Base-by-base conservation (phyloP, 176 grass and related monocot species). In the Chrysopogon serrulatus region DNA sequence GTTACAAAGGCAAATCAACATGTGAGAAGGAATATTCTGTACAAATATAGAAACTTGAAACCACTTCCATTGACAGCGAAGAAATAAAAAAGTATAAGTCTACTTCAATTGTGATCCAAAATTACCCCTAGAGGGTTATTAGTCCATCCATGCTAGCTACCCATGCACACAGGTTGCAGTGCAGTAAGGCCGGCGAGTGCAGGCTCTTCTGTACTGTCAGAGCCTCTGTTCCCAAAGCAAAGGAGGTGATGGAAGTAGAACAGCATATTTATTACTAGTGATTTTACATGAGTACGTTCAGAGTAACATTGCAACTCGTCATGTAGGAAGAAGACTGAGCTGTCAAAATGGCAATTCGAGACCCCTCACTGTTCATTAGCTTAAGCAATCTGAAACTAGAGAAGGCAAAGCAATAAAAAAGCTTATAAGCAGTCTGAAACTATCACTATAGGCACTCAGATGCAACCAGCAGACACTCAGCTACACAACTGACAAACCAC, bases 21-120 rank as follows among this genome's bases (percentile, higher is more conserved):
- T 23, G 62, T 67, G 57, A 78, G 80, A 41, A 47, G 62, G 42
- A 82, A 69, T 71, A n/a, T n/a, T n/a, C 16, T 83, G 45, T 51
- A 78, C 21, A 24, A 34, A 67, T 59, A 42, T 14, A 72, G 10
- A 10, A 65, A 79, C n/a, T 62, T 59, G 63, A 61, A 43, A 51
- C 51, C 16, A 8, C 18, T 56, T 60, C 64, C 34, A 33, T 47
- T 31, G 21, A 72, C 14, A 35, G 19, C 10, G 68, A 82, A 23
- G 18, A 86, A 78, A 23, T 28, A 13, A 56, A 8, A 54, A 23
- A 57, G 1, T n/a, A 10, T 56, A 56, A 4, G 53, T 10, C 53
- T 56, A 56, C 53, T 56, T 57, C 54, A 57, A 57, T 11, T 56
- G 21, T 4, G 8, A 56, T n/a, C 53, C 53, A n/a, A n/a, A 56